These are phyloP conservation scores for Cytospora mali DNA, from an alignment of 2,329 filamentous ascomycete species.

Conservation along the genomic window DNA sequence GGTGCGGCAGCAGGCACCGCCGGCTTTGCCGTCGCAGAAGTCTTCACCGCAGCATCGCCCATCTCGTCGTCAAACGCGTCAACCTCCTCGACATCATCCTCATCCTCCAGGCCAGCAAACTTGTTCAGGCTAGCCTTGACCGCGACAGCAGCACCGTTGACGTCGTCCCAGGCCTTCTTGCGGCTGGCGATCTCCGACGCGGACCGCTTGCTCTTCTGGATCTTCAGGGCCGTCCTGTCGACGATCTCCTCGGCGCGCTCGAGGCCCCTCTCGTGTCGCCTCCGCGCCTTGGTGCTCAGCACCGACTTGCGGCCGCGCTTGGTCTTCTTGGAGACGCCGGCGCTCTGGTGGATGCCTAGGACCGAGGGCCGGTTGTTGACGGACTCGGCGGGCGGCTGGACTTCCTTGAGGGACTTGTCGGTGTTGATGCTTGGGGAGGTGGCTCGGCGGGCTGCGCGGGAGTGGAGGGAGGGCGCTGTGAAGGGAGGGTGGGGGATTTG, in stretches of 20 bases:
- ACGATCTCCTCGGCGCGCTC: slow-evolving; percentile 62
- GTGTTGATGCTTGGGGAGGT: slow-evolving; percentile 70
- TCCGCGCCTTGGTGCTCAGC: slow-evolving; percentile 57
- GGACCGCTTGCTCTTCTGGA: slow-evolving; percentile 56
- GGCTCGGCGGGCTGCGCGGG: slow-evolving; percentile 73
- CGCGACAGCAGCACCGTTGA: slow-evolving; percentile 47
- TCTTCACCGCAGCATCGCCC: slow-evolving; percentile 28
- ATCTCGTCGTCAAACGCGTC: slow-evolving; percentile 29
- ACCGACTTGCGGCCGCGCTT: slow-evolving; percentile 59
- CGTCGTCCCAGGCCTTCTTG: slow-evolving; percentile 59
- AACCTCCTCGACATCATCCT: slow-evolving; percentile 24
- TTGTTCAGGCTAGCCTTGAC: slow-evolving; percentile 13
- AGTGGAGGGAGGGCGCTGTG: slow-evolving; percentile 66
- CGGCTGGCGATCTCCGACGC: slow-evolving; percentile 51
- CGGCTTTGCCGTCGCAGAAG: not conserved
- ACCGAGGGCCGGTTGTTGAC: slow-evolving; percentile 63
- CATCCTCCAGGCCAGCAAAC: slow-evolving; percentile 27
- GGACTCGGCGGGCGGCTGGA: slow-evolving; percentile 53
- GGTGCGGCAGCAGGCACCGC: not conserved
- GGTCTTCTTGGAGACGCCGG: slow-evolving; percentile 69
- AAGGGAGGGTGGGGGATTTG: not conserved
- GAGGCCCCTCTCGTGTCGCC: slow-evolving; percentile 58
- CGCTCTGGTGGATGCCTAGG: slow-evolving; percentile 66
- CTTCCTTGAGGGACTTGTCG: slow-evolving; percentile 70
- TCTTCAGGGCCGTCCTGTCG: slow-evolving; percentile 60